These are phyloP conservation scores for Silene coronaria DNA, from an alignment of 179 eudicot genomes.

Conservation along the genomic window DNA sequence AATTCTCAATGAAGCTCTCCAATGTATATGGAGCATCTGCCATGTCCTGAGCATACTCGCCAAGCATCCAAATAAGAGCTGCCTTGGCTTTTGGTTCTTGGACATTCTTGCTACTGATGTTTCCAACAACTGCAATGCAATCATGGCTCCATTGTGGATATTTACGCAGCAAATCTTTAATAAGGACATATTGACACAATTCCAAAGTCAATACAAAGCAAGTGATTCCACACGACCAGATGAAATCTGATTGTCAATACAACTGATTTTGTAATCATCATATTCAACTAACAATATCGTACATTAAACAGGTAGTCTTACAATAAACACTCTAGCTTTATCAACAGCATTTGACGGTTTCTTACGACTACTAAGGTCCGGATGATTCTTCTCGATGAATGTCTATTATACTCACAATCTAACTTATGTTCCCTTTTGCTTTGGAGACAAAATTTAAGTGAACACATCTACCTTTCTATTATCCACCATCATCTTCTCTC, in stretches of 20 bases:
- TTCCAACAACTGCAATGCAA: conserved; percentile 97
- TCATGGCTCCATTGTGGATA: conserved; percentile 99
- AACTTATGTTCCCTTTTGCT: not conserved
- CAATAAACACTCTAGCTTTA: not conserved
- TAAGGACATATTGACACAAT: conserved; percentile 61
- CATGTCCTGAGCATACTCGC: conserved; percentile 97
- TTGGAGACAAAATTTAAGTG: not conserved
- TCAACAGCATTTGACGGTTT: not conserved
- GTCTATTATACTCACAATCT: not conserved
- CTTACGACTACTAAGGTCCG: not conserved
- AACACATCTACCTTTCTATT: not conserved
- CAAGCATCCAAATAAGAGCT: conserved; percentile 99
- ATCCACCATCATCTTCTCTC: not conserved
- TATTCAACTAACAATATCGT: not conserved
- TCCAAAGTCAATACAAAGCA: conserved; percentile 16
- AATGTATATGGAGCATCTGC: conserved; percentile 89
- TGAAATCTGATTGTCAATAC: not conserved
- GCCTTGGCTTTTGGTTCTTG: conserved; percentile 99
- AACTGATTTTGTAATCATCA: conserved; percentile 4
- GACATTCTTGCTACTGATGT: conserved; percentile 92
- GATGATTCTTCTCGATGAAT: not conserved
- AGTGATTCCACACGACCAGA: not conserved
- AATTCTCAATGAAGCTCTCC: conserved; percentile 72
- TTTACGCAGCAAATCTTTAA: conserved; percentile 95
- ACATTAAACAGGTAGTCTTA: not conserved